Percentiles rank a stretch among this genome's conserved stretches.
phyloP scores from a whole-genome alignment of 176 grass and related monocot genomes.

The Musa itinerans region DNA sequence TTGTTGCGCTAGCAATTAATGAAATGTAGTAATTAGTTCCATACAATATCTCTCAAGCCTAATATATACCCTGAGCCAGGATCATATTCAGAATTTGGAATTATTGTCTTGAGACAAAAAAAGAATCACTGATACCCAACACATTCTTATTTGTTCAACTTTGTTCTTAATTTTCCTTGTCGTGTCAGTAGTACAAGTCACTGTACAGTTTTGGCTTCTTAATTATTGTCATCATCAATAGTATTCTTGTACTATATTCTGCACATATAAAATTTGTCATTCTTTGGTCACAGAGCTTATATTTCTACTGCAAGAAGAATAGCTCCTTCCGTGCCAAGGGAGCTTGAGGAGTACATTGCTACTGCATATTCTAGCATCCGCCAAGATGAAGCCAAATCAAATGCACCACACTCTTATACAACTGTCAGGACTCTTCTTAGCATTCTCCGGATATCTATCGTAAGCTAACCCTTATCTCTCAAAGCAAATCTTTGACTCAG shows the following conservation, averaged over 20 bases:
- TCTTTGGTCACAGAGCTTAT: conserved; percentile 61
- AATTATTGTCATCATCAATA: background rate
- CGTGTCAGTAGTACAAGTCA: no score
- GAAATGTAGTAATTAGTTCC: no score
- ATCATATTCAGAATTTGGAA: no score
- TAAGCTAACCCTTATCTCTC: conserved; percentile 24
- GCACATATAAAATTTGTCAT: conserved; percentile 9
- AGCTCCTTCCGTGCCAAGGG: conserved; percentile 66
- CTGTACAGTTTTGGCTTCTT: no score
- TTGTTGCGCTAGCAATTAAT: no score
- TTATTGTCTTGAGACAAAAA: background rate
- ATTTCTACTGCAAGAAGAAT: conserved; percentile 93
- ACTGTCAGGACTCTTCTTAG: conserved; percentile 92
- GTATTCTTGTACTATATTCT: background rate
- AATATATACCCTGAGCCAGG: no score
- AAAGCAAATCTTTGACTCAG: background rate
- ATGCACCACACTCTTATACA: conserved; percentile 95
- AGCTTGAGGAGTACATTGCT: conserved; percentile 96
- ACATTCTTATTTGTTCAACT: no score
- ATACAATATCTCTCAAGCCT: no score
- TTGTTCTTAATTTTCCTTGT: no score
- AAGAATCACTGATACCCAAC: no score
- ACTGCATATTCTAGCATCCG: conserved; percentile 96
- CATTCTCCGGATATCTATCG: conserved; percentile 96
- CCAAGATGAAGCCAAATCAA: conserved; percentile 99